Evolutionary conservation across 768 basidiomycete genomes (phyloP).

Genomic region (Cantharellus cinnabarinus): DNA sequence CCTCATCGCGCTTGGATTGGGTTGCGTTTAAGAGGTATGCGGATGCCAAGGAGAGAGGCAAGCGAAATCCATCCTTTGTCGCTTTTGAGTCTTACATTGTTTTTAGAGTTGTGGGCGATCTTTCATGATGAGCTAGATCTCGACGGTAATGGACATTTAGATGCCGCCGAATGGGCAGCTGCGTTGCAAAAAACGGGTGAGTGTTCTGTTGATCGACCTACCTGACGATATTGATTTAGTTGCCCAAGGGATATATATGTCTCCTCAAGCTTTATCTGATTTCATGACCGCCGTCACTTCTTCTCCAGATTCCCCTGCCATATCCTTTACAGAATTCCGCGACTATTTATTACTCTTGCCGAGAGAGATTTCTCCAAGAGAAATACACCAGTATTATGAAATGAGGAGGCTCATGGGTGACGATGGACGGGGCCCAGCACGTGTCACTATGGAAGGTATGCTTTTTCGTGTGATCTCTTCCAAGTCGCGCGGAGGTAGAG

Average conservation of each 20-base stretch:
- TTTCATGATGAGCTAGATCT: slow-evolving; percentile 83
- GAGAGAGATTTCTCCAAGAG: slow-evolving; percentile 53
- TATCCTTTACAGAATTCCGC: slow-evolving; percentile 72
- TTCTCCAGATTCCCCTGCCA: slow-evolving; percentile 43
- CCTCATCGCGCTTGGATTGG: slow-evolving; percentile 36
- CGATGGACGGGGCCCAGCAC: slow-evolving; percentile 57
- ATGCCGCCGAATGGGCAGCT: slow-evolving; percentile 37
- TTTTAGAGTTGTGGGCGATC: slow-evolving; percentile 68
- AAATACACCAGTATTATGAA: slow-evolving; percentile 74
- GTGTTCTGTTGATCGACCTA: slow-evolving; percentile 6
- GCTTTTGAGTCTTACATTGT: background rate
- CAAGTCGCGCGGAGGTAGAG: background rate
- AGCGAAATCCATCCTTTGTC: slow-evolving; percentile 13
- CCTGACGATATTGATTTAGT: no score
- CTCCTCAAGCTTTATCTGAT: slow-evolving; percentile 48
- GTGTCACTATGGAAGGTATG: slow-evolving; percentile 79
- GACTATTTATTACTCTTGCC: slow-evolving; percentile 80
- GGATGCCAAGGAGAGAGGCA: slow-evolving; percentile 63
- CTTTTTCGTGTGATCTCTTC: slow-evolving; percentile 2
- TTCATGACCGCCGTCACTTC: slow-evolving; percentile 63
- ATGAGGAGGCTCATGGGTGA: slow-evolving; percentile 44
- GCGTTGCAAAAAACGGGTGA: slow-evolving; percentile 56
- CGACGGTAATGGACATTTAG: slow-evolving; percentile 70
- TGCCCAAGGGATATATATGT: slow-evolving; percentile 7
- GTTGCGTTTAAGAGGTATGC: slow-evolving; percentile 55